Evolutionary conservation across 2,329 filamentous ascomycete genomes (phyloP), one percentile per base, ranked within the genome.

Genomic region (Curvularia hawaiiensis): DNA sequence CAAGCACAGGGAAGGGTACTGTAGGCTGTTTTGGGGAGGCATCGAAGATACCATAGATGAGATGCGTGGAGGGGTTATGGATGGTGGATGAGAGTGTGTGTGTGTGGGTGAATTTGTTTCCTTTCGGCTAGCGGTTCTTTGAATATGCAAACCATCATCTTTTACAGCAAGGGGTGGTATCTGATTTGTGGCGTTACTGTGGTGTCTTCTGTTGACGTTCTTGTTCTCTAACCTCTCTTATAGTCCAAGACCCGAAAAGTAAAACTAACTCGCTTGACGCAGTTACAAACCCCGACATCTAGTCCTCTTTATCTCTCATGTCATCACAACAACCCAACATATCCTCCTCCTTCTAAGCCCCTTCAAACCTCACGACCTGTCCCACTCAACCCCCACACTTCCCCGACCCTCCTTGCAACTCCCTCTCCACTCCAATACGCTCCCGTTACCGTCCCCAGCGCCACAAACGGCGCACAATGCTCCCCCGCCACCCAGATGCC

Each of bases 381-480:
- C n/a, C 9, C 22, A n/a, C 28, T 33, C 9, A 58, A 24, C 1
- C 43, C 52, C 45, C 46, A 58, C n/a, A 38, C 47, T 4, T 45
- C 39, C 12, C 49, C 22, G 7, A 58, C 35, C 35, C 45, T 39
- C 31, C 20, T 50, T 35, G 45, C 56, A 10, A 48, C 52, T 18
- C 56, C 56, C 22, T 58, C 56, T 2, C 56, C 56, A 44, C 56
- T 58, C 56, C 56, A 58, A 28, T 47, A 58, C 20, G 56, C 56
- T 14, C 56, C 56, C 12, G 51, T 55, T 12, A 89, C 90, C 4
- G 93, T 97, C 0, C 93, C 94, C 60, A 97, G 76, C 11, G 90
- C 92, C 28, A 96, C 88, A 79, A 97, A 96, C 4, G 93, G 92
- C 53, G 91, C 89, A 22, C 92, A 96, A 77, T 97, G 92, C 77